A percentile compares a stretch with the other conserved stretches of the same genome.
phyloP scores from a whole-genome alignment of 345 rosid genomes.

The Eucalyptus erythrocorys region DNA sequence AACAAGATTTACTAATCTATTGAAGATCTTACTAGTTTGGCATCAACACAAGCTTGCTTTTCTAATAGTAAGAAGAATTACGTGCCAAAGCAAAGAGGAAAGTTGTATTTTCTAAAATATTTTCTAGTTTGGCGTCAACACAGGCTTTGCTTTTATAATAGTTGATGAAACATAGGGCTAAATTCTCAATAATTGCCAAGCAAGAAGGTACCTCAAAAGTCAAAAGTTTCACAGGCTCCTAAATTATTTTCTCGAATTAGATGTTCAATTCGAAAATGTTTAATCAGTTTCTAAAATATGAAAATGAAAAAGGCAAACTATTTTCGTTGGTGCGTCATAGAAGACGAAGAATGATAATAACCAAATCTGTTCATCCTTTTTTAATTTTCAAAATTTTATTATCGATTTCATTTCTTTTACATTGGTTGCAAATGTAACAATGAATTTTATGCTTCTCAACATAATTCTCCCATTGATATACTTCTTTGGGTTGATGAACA shows the following conservation, averaged over 20 bases:
- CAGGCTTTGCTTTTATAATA: too few species aligned
- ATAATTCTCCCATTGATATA: neutral
- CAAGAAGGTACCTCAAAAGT: neutral
- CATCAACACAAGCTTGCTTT: neutral
- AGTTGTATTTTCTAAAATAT: neutral
- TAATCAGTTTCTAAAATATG: rapidly evolving
- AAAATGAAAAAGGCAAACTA: rapidly evolving
- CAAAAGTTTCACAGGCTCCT: neutral
- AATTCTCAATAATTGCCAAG: neutral
- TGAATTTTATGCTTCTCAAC: neutral
- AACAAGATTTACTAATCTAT: too few species aligned
- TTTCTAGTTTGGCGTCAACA: too few species aligned
- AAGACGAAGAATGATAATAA: neutral
- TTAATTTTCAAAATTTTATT: neutral
- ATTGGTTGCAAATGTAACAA: neutral
- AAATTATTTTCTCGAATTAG: neutral
- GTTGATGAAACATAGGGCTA: rapidly evolving
- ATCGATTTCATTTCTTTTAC: too few species aligned
- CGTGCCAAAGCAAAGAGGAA: neutral
- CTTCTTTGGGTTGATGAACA: neutral
- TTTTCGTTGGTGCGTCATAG: rapidly evolving
- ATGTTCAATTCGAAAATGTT: rapidly evolving
- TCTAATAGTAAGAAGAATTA: neutral
- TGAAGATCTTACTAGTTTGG: too few species aligned
- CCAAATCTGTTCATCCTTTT: neutral